These are phyloP conservation scores for Cornus suecica DNA, from an alignment of 148 eudicot species.

Conservation along the genomic window DNA sequence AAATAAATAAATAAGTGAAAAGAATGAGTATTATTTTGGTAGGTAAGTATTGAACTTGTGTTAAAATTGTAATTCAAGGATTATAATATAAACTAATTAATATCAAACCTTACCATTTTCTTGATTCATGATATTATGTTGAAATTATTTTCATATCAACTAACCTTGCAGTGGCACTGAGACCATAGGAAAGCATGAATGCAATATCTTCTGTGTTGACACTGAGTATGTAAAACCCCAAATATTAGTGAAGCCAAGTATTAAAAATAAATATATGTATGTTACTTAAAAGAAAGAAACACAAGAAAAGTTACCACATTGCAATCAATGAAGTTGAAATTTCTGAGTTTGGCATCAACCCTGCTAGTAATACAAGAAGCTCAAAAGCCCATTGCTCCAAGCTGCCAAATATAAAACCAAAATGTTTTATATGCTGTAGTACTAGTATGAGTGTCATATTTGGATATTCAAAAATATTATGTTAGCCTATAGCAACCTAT, in stretches of 20 bases:
- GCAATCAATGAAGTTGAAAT: conserved; percentile 72
- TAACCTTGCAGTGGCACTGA: conserved; percentile 84
- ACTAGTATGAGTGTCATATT: too few relatives aligned
- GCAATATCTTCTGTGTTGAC: conserved; percentile 76
- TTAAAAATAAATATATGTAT: background rate
- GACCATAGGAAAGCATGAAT: conserved; percentile 70
- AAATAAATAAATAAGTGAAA: too few relatives aligned
- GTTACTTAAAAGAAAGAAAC: background rate
- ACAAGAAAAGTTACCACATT: conserved; percentile 53
- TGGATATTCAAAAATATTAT: too few relatives aligned
- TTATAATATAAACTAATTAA: too few relatives aligned
- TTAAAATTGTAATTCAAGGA: too few relatives aligned
- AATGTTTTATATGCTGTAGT: too few relatives aligned
- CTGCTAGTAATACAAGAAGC: conserved; percentile 78
- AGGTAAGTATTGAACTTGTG: too few relatives aligned
- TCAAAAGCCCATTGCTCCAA: conserved; percentile 92
- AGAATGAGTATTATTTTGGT: too few relatives aligned
- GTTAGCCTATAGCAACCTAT: too few relatives aligned
- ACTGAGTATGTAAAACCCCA: conserved; percentile 30
- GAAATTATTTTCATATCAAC: background rate
- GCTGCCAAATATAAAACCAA: conserved; percentile 26
- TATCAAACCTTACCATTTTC: too few relatives aligned
- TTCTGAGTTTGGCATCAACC: conserved; percentile 71
- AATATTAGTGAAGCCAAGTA: background rate
- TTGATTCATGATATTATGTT: too few relatives aligned